Evolutionary conservation across 2,329 filamentous ascomycete species (phyloP).

Genomic region (Colletotrichum tofieldiae): DNA sequence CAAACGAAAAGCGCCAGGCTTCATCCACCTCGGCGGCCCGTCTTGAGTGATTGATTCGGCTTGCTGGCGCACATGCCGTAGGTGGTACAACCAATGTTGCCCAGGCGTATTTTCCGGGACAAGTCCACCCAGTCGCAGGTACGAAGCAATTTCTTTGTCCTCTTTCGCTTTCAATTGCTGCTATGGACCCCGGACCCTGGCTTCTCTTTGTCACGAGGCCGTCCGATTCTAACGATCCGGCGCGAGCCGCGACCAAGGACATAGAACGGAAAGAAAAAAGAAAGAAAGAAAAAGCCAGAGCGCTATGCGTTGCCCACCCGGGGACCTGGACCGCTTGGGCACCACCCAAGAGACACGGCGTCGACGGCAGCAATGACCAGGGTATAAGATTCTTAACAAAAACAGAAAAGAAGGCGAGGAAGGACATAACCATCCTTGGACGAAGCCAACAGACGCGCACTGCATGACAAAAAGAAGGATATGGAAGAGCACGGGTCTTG

Average conservation of each 20-base stretch:
- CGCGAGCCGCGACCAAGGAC: slow-evolving; percentile 29
- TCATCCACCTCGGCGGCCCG: slow-evolving; percentile 9
- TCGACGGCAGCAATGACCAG: neutral
- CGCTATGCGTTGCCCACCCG: slow-evolving; percentile 5
- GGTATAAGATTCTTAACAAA: neutral
- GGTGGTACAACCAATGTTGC: neutral
- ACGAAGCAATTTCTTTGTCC: slow-evolving; percentile 26
- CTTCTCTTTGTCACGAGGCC: slow-evolving; percentile 36
- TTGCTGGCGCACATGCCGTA: slow-evolving; percentile 18
- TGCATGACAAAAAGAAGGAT: neutral
- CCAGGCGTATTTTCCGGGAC: neutral
- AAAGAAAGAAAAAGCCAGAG: neutral
- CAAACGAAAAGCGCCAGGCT: slow-evolving; percentile 4
- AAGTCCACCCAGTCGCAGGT: slow-evolving; percentile 12
- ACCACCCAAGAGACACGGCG: neutral
- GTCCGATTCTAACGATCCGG: slow-evolving; percentile 28
- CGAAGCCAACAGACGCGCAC: neutral
- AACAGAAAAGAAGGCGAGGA: neutral
- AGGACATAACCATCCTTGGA: neutral
- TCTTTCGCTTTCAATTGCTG: slow-evolving; percentile 20
- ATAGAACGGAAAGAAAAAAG: neutral
- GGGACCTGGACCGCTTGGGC: neutral
- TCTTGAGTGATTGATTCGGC: slow-evolving; percentile 7
- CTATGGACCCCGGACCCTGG: slow-evolving; percentile 10
- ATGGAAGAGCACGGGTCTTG: neutral